These are phyloP conservation scores for Irpex lacteus DNA, from an alignment of 1,284 basidiomycete species.

Conservation along the genomic window DNA sequence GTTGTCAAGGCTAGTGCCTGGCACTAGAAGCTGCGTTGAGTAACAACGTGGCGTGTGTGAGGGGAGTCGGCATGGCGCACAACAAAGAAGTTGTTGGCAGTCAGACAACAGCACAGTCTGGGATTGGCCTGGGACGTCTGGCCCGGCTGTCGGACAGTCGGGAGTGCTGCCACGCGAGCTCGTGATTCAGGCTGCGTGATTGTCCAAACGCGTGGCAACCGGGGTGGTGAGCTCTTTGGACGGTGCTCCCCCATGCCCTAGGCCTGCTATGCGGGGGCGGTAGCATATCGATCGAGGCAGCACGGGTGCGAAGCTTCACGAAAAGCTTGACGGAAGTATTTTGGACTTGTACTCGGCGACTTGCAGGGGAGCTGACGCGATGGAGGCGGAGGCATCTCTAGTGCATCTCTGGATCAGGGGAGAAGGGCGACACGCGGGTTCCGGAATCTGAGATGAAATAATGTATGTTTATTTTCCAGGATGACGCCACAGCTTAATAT, in stretches of 20 bases:
- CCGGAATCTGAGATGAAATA: constrained; percentile 1
- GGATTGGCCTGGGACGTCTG: not conserved
- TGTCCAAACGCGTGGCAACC: not conserved
- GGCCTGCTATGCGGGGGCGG: not conserved
- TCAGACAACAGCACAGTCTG: not conserved
- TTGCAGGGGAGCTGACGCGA: not conserved
- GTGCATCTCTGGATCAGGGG: not conserved
- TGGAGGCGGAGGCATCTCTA: not conserved
- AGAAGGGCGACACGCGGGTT: not conserved
- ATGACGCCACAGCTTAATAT: not conserved
- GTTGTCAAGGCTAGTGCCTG: not conserved
- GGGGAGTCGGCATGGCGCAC: not conserved
- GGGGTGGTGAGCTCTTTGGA: not conserved
- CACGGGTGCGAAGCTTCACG: not conserved
- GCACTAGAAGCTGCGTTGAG: not conserved
- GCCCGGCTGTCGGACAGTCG: not conserved
- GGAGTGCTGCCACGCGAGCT: not conserved
- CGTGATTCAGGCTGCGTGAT: not conserved
- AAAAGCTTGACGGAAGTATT: constrained; percentile 1
- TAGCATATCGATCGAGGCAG: not conserved
- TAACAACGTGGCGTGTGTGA: not conserved
- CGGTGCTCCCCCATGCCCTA: not conserved
- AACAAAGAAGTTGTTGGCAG: not conserved
- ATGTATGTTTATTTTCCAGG: not conserved
- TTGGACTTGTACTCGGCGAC: not conserved